Percentiles rank a stretch among this genome's conserved stretches.
These are phyloP conservation scores for Scytalidium lignicola DNA, from an alignment of 2,329 filamentous ascomycete species.

Conservation along the genomic window DNA sequence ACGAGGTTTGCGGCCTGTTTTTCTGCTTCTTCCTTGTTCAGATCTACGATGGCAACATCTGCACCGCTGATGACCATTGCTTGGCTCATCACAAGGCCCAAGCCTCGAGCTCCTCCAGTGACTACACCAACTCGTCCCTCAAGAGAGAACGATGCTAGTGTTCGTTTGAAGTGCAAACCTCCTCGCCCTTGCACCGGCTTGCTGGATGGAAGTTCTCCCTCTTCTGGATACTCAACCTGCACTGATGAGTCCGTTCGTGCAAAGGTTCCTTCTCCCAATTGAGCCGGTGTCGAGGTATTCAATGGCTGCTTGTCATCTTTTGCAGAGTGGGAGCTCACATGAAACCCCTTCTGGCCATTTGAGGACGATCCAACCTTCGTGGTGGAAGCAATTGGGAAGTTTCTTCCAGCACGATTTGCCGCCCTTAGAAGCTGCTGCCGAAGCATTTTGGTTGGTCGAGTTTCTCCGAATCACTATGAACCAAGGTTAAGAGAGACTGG, in stretches of 20 bases:
- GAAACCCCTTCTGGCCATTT: conserved; percentile 8
- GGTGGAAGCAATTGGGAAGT: conserved; percentile 8
- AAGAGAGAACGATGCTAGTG: conserved; percentile 79
- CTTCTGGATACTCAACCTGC: conserved; percentile 71
- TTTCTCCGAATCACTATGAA: too few relatives aligned
- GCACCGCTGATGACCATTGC: conserved; percentile 84
- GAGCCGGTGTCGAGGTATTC: not conserved
- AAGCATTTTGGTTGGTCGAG: conserved; percentile 18
- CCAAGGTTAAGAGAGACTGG: too few relatives aligned
- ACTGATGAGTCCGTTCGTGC: conserved; percentile 78
- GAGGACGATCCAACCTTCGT: not conserved
- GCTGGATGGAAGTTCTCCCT: conserved; percentile 66
- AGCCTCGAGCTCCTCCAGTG: conserved; percentile 82
- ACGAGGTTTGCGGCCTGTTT: conserved; percentile 70
- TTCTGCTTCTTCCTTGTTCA: conserved; percentile 85
- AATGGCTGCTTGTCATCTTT: conserved; percentile 18
- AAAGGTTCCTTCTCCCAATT: conserved; percentile 36
- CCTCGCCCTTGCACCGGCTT: conserved; percentile 69
- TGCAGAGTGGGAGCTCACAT: conserved; percentile 13
- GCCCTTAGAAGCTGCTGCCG: conserved; percentile 23
- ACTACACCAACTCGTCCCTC: conserved; percentile 79
- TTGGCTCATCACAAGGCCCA: conserved; percentile 91
- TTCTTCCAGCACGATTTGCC: conserved; percentile 17
- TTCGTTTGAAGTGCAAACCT: conserved; percentile 78
- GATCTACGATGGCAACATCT: conserved; percentile 85